Base-by-base conservation (phyloP, 148 eudicot species). In the Rhododendron kiyosumense region DNA sequence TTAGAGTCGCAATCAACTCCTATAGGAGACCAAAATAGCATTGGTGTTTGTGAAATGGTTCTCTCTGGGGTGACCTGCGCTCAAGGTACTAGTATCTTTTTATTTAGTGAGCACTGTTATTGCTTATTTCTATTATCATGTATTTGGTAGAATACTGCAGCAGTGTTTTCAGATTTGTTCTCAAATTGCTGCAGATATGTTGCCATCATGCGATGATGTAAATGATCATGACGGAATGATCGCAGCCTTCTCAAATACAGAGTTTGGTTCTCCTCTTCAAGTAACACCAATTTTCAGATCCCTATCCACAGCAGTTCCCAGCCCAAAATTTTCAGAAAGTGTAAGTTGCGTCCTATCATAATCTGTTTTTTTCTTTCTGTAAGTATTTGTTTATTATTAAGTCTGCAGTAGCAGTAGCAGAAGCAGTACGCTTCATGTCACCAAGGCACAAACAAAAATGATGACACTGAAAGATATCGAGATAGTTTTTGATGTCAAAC, bases 241-340 rank as follows among this genome's bases (percentile, higher is more conserved):
- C 82, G 84, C 79, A 85, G 82, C 85, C 78, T 90, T 89, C 43
- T 59, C 91, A 38, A 87, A 81, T 86, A 79, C 92, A 81, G 98
- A 92, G 83, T 93, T 89, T 73, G 84, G 86, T 83, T 97, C 98
- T 74, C 98, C 99, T 45, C 84, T 90, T 84, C 99, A 93, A 87
- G 96, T 93, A 85, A 95, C 95, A 78, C 98, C 98, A 26, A 80
- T 95, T 81, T 97, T 97, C 92, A 88, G 91, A 89, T 83, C 98
- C 59, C 86, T 94, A 83, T 94, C 99, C 82, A 89, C 94, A 73
- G 91, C 94, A 59, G 91, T 97, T 85, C 98, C 99, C 28, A 97
- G 96, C 88, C 99, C 99, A 81, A 95, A 95, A 65, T 97, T 97
- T 88, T 94, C 98, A 81, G 99, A 97, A 92, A 97, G 99, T 89